Evolutionary conservation across 768 basidiomycete genomes (phyloP), one percentile per base, ranked within the genome.

Genomic region (Suillus paluster): DNA sequence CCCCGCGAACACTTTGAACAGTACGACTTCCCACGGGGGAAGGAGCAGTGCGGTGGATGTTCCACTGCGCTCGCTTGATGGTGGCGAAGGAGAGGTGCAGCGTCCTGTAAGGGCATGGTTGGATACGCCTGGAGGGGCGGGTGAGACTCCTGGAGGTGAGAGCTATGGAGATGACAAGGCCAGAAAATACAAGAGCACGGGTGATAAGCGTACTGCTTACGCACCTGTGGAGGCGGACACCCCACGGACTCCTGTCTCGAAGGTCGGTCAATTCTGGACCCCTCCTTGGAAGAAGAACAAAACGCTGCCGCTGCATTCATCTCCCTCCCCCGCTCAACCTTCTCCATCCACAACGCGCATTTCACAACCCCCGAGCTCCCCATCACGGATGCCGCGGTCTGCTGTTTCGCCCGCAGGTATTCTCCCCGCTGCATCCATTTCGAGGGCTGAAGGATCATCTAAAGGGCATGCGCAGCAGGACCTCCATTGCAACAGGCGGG

Each of bases 391-490:
- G 1, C 10, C 12, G 1, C 55, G n/a, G 9, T 38, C 23, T 11
- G 46, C 30, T 39, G 39, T 30, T 6, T 6, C 27, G 1, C 41
- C 59, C 8, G 49, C 41, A 38, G 49, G 59, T 39, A 49, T 27
- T 3, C 15, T 15, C 5, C 6, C 33, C 9, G 70, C 73, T 6
- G 30, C 53, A 61, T 62, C 14, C 69, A 65, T 39, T 70, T 54
- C 17, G 53, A 38, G 23, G 36, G 15, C 15, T 38, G 15, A 54
- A 12, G 5, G 11, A n/a, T 10, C 19, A 50, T 27, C 63, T 0
- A 59, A 58, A 50, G 67, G 53, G 11, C 73, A 69, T 14, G 64
- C 63, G 30, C 69, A 63, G 25, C 64, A 39, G 41, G 15, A 52
- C 61, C 71, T 12, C 59, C 62, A 30, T 30, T 6, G 6, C 30